Evolutionary conservation across 192 early-diverging fungal genomes (phyloP).

Genomic region (Coemansia aciculifera): DNA sequence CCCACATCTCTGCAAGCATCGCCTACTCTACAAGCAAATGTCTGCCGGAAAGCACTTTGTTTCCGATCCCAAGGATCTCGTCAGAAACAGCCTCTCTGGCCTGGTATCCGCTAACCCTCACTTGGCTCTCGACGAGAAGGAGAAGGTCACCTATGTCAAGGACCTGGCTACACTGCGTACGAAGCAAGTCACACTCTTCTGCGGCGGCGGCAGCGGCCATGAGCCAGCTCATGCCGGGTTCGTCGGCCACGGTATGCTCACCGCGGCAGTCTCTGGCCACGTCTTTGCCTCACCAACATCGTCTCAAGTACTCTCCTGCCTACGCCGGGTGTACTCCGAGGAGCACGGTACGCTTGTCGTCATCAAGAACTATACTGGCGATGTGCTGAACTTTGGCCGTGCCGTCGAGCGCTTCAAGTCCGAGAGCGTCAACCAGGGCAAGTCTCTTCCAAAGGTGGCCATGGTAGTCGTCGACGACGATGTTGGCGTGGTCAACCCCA

Average conservation of each 20-base stretch:
- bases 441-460: constrained; percentile 57
- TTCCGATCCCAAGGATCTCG: constrained; percentile 61
- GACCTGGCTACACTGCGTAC: constrained; percentile 56
- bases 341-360: constrained; percentile 72
- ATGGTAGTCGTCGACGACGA: constrained; percentile 85
- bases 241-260: constrained; percentile 72
- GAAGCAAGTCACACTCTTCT: constrained; percentile 73
- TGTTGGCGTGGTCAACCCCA: constrained; percentile 69
- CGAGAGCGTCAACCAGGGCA: constrained; percentile 58
- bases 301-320: constrained; percentile 72
- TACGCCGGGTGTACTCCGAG: constrained; percentile 62
- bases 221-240: constrained; percentile 82
- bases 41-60: constrained; percentile 60
- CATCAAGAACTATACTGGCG: constrained; percentile 89
- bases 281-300: constrained; percentile 87
- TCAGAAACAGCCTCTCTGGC: constrained; percentile 63
- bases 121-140: constrained; percentile 57
- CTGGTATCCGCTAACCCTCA: constrained; percentile 62
- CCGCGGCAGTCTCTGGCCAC: constrained; percentile 77
- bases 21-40: constrained; percentile 12
- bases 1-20: neutral
- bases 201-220: constrained; percentile 83
- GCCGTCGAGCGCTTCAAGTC: constrained; percentile 80
- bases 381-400: constrained; percentile 76
- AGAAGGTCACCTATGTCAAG: constrained; percentile 68